These are phyloP conservation scores for Staphylotrichum tortipilum DNA, from an alignment of 495 filamentous ascomycete species.

Conservation along the genomic window DNA sequence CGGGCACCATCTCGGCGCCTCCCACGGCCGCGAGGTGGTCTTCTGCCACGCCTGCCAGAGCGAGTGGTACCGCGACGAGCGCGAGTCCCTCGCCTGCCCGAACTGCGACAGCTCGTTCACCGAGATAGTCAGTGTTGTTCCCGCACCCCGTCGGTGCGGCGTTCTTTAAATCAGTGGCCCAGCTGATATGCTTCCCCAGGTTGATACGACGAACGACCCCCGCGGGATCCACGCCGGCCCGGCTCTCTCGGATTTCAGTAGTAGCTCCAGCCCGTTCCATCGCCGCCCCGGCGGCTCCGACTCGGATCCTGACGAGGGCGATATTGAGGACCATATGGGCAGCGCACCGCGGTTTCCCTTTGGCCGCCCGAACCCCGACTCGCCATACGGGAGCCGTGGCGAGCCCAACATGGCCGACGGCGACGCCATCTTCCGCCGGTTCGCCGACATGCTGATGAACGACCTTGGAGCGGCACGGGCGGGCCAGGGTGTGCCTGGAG, in stretches of 20 bases:
- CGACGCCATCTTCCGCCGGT: slow-evolving; percentile 35
- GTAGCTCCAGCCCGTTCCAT: slow-evolving; percentile 20
- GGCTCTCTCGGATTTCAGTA: slow-evolving; percentile 11
- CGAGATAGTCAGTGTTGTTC: slow-evolving; percentile 63
- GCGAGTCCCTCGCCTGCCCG: slow-evolving; percentile 60
- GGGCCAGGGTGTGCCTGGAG: not conserved
- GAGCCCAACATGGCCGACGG: slow-evolving; percentile 12
- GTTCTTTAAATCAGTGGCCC: not conserved
- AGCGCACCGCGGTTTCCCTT: not conserved
- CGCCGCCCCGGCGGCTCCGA: slow-evolving; percentile 35
- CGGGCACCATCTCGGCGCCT: slow-evolving; percentile 32
- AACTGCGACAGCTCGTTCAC: slow-evolving; percentile 66
- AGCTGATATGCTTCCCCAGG: slow-evolving; percentile 24
- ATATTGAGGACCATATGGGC: slow-evolving; percentile 41
- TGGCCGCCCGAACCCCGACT: not conserved
- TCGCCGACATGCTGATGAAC: slow-evolving; percentile 32
- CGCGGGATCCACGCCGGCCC: slow-evolving; percentile 27
- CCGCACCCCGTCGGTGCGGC: too few species aligned
- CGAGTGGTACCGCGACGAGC: slow-evolving; percentile 68
- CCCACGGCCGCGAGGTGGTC: slow-evolving; percentile 54
- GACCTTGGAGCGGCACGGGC: slow-evolving; percentile 16
- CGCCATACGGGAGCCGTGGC: not conserved
- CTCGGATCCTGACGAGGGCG: slow-evolving; percentile 39
- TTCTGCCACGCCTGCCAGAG: slow-evolving; percentile 72
- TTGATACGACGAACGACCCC: slow-evolving; percentile 35